Base-by-base conservation (phyloP, 1,284 basidiomycete genomes). In the Austroboletus niveus region DNA sequence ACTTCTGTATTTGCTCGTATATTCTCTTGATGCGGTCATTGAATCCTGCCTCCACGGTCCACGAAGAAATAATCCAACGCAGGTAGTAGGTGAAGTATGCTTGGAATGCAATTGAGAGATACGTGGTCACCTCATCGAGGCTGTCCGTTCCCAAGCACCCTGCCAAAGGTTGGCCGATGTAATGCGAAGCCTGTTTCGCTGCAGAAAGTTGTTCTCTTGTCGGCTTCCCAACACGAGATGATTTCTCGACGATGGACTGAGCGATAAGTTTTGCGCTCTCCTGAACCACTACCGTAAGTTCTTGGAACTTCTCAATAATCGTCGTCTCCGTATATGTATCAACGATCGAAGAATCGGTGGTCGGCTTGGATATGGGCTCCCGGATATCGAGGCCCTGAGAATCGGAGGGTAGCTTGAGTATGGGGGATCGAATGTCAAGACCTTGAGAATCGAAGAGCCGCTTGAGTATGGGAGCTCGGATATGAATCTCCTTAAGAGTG, bases 241-340 rank as follows among this genome's bases (percentile, higher is more conserved):
- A 54, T 4, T 17, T 39, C n/a, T 44, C 8, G 10, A 49, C 17
- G 0, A 57, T 35, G n/a, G 6, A 17, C 24, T 60, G 49, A 8
- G 55, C 55, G 35, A 58, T 35, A 5, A 32, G 14, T 5, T 30
- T 50, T 0, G 49, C 32, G 32, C 9, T 60, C 27, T 54, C 35
- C 8, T 60, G 48, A 12, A 60, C 38, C 42, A 57, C 54, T 4
- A 41, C 43, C 3, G 60, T 57, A 14, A 60, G 48, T 34, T 38
- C 1, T 17, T 17, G 17, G 17, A 17, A 17, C 17, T 17, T 17
- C 45, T 49, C 38, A 12, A 47, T 20, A 15, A 59, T 42, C 31
- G 11, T 8, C 10, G 39, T n/a, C 17, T 60, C 55, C 2, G 48
- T 27, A 5, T 57, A 42, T 5, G 15, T 42, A 17, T 60, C 48